Base-by-base conservation (phyloP, 345 rosid genomes). In the Gossypium anomalum region DNA sequence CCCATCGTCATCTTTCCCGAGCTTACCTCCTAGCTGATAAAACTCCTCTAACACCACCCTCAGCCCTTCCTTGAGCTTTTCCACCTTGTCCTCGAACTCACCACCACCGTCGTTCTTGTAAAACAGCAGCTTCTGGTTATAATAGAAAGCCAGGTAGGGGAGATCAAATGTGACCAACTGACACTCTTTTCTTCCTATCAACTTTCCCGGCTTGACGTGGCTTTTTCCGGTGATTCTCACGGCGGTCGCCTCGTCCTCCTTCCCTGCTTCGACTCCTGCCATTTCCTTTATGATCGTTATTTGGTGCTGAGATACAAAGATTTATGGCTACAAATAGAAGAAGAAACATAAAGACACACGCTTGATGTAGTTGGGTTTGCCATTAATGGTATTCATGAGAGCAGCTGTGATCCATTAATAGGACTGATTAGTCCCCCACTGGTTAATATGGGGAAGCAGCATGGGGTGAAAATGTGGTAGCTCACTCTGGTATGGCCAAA, bases 91-190 rank as follows among this genome's bases (percentile, higher is more conserved):
- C 62, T 80, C 80, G 15, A 81, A 89, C 14, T 45, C 80, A 16
- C 9, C 76, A 0, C 79, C 7, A 34, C 7, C 41, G 41, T 5
- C 41, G 7, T 5, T 80, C 72, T 78, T 90, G 85, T 95, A 95
- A 73, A 93, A 75, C 41, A 95, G 45, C 78, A 95, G 76, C 89
- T 95, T 95, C 81, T 93, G 98, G 89, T 95, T 93, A 82, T 93
- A 95, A 78, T 86, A 88, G 72, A 93, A 90, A 6, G 87, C 92
- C 11, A 95, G 75, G 81, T 93, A 95, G 7, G 99, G 99, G 65
- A 95, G 96, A 80, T 95, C 99, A 75, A 93, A 95, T 0, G 98
- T 95, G 62, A 90, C 84, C 78, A 95, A 66, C 6, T 86, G 89
- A 63, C 88, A 88, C 17, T 93, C 92, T 63, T 74, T 86, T 78